phyloP scores from a whole-genome alignment of 352 stramenopile species.

The Globisporangium emineosum region DNA sequence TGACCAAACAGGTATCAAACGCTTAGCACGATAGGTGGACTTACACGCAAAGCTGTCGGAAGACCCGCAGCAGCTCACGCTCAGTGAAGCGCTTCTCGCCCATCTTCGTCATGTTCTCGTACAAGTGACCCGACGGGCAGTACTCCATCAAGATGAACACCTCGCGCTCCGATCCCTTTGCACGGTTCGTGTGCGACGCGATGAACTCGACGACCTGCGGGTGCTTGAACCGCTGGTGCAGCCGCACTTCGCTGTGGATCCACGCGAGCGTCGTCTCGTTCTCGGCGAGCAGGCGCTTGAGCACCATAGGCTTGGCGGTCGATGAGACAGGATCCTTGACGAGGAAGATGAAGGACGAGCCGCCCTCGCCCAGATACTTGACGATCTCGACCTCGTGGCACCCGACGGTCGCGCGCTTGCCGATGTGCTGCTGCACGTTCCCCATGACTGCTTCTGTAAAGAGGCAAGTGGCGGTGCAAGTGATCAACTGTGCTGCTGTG shows the following conservation, averaged over 20 bases:
- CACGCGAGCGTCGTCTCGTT: constrained; percentile 58
- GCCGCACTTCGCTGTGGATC: constrained; percentile 67
- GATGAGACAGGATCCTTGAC: constrained; percentile 52
- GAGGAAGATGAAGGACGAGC: constrained; percentile 82
- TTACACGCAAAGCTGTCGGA: constrained; percentile 73
- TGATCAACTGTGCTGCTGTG: neutral
- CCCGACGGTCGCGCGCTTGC: constrained; percentile 57
- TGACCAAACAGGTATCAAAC: neutral
- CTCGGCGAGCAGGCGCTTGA: constrained; percentile 74
- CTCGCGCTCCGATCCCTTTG: constrained; percentile 56
- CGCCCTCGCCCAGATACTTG: constrained; percentile 77
- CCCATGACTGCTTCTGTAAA: constrained; percentile 30
- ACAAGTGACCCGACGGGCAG: constrained; percentile 90
- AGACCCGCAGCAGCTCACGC: constrained; percentile 62
- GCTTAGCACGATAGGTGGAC: constrained; percentile 12
- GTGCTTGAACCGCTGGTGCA: constrained; percentile 70
- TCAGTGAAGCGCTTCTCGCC: constrained; percentile 63
- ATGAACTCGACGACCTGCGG: constrained; percentile 70
- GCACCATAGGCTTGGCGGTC: constrained; percentile 42
- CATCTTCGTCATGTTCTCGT: constrained; percentile 92
- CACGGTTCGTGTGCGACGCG: constrained; percentile 43
- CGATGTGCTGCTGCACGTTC: constrained; percentile 80
- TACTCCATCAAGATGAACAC: constrained; percentile 97
- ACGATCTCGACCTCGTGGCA: constrained; percentile 62
- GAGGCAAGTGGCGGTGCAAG: neutral